Evolutionary conservation across 805 yeast species (phyloP).

Genomic region (Yarrowia keelungensis): DNA sequence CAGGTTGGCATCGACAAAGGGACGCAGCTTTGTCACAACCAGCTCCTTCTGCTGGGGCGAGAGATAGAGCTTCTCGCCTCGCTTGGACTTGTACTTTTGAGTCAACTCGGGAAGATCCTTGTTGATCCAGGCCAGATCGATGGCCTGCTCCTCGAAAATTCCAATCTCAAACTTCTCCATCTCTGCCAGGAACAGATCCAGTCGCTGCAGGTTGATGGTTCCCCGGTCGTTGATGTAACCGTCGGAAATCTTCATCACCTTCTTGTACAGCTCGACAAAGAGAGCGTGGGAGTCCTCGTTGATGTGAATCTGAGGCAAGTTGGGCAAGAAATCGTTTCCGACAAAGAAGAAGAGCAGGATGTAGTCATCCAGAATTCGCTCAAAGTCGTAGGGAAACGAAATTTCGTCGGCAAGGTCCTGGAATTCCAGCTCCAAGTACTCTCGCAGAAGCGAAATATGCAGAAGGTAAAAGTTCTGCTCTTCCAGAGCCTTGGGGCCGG

Average conservation of each 20-base stretch:
- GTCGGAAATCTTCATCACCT: constrained; percentile 71
- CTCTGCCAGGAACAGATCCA: constrained; percentile 76
- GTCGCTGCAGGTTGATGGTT: constrained; percentile 72
- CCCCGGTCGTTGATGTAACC: constrained; percentile 89
- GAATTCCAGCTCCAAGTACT: constrained; percentile 88
- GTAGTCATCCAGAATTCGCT: constrained; percentile 88
- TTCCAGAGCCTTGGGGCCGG: constrained; percentile 56
- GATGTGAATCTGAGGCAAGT: constrained; percentile 89
- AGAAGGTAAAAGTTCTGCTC: constrained; percentile 82
- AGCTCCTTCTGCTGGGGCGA: constrained; percentile 68
- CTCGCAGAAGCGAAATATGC: constrained; percentile 87
- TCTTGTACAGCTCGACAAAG: constrained; percentile 84
- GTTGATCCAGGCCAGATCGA: constrained; percentile 92
- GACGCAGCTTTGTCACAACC: constrained; percentile 54
- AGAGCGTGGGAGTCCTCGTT: constrained; percentile 98
- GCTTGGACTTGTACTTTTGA: constrained; percentile 56
- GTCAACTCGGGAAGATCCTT: constrained; percentile 65
- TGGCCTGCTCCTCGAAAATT: constrained; percentile 79
- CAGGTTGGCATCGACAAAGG: constrained; percentile 53
- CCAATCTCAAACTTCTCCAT: constrained; percentile 81
- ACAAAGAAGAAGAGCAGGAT: constrained; percentile 90
- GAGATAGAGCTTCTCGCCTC: constrained; percentile 67
- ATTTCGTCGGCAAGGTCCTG: constrained; percentile 68
- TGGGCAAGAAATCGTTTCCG: constrained; percentile 98
- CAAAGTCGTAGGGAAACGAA: constrained; percentile 77